Conservation (phyloP, 805 yeast genomes). For the Ogataea methylovora region DNA sequence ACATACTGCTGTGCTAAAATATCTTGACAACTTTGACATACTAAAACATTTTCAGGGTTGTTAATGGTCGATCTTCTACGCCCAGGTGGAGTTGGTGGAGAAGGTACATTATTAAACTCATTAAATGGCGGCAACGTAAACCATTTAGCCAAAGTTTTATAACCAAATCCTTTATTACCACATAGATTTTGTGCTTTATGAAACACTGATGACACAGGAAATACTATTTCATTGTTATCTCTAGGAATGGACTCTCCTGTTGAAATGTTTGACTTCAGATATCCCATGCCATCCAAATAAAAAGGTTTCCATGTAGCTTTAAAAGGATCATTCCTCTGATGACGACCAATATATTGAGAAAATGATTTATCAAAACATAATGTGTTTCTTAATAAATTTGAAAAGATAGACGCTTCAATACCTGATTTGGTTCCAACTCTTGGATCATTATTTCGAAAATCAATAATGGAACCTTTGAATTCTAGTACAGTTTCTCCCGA, state of each 20-base stretch:
- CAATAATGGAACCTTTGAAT: constrained; percentile 22
- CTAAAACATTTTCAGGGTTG: constrained; percentile 25
- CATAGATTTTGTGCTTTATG: constrained; percentile 18
- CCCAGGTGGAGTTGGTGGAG: constrained; percentile 28
- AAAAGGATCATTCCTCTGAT: constrained; percentile 6
- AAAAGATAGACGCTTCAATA: constrained; percentile 23
- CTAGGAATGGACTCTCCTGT: too few relatives aligned
- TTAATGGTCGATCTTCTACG: constrained; percentile 14
- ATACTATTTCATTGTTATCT: constrained; percentile 11
- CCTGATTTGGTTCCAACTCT: constrained; percentile 16
- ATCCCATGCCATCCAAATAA: constrained; percentile 21
- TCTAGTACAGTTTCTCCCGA: constrained; percentile 11
- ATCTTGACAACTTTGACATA: constrained; percentile 22
- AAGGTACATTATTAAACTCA: constrained; percentile 22
- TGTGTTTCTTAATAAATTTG: constrained; percentile 20
- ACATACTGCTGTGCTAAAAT: constrained; percentile 20
- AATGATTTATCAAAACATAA: constrained; percentile 18
- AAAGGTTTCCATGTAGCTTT: constrained; percentile 21
- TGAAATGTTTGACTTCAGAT: constrained; percentile 10
- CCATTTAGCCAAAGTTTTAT: constrained; percentile 25
- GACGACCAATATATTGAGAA: constrained; percentile 17
- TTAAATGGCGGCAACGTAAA: constrained; percentile 29
- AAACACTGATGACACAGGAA: constrained; percentile 22
- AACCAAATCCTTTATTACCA: constrained; percentile 18
- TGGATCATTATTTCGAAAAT: constrained; percentile 22